Conservation (phyloP, 768 basidiomycete genomes). For the Agaricus subrufescens region DNA sequence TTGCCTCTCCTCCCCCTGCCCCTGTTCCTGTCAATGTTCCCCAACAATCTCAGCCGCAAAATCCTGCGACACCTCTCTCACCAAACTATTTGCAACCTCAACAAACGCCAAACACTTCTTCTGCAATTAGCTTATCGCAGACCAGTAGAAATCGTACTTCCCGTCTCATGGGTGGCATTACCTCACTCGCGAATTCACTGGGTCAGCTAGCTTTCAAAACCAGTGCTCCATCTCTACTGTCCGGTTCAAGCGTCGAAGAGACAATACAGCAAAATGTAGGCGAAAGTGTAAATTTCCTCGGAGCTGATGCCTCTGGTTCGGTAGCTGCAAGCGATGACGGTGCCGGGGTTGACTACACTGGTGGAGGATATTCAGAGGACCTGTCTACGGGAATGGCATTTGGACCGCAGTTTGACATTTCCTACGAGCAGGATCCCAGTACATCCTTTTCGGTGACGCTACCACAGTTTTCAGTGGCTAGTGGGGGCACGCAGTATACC, state of each 20-base stretch:
- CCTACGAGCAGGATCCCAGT: not conserved
- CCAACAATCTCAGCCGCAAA: not conserved
- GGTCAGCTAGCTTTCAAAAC: not conserved
- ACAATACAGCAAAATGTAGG: not conserved
- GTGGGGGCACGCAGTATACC: not conserved
- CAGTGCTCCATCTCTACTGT: not conserved
- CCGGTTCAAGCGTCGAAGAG: constrained; percentile 2
- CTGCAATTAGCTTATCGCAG: not conserved
- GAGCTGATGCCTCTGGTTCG: too few species aligned
- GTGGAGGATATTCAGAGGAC: too few species aligned
- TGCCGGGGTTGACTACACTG: too few species aligned
- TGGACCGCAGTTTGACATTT: not conserved
- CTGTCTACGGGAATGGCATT: too few species aligned
- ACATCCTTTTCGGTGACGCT: not conserved
- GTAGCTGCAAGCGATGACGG: too few species aligned
- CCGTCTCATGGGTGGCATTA: not conserved
- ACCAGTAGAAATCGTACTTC: too few species aligned
- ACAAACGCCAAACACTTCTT: not conserved
- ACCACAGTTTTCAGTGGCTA: not conserved
- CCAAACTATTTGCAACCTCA: not conserved
- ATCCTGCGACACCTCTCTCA: not conserved
- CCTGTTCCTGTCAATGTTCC: not conserved
- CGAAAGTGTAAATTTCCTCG: not conserved
- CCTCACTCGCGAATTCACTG: not conserved
- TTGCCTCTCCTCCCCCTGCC: not conserved